Base-by-base conservation (phyloP, 75 land plant species). In the Adiantum capillusveneris region DNA sequence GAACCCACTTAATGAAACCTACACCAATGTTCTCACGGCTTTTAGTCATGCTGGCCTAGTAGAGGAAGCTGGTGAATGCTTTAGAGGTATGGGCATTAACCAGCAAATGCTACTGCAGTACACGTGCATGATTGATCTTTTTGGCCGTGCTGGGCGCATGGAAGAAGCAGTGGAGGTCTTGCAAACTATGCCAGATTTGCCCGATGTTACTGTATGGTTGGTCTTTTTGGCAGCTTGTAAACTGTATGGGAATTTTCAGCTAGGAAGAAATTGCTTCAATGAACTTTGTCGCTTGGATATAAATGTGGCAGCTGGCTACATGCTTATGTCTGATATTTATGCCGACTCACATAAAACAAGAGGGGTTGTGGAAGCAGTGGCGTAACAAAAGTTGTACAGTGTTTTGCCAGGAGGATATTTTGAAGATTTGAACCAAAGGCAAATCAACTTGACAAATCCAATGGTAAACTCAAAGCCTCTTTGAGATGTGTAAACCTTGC, bases 21-120 rank as follows among this genome's bases (percentile, higher is more conserved):
- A 71, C 53, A 22, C 64, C 25, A 52, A 59, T 53, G 12, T 72
- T 59, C 19, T 78, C 0, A 59, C 59, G 37, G 67, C 71, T 11
- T 78, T 71, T 51, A 68, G 75, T 37, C 75, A 72, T 51, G 61
- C 68, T 52, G 75, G 80, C n/a, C 24, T 72, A 44, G 42, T 68
- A 5, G 68, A 59, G 29, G 30, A 46, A 42, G 80, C 75, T 11
- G 26, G 31, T 52, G 19, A 63, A 41, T 36, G 52, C 26, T 71
- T 77, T 49, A 41, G 66, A 14, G 13, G 43, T 19, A 77, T 77
- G 79, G 24, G 25, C 16, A 27, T 21, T 13, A 57, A 56, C 44
- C 62, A 71, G 9, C 70, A 74, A 20, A 65, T 63, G 13, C 44
- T 64, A 12, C 29, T 13, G 18, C 79, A 77, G 44, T 71, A 67